Evolutionary conservation across 805 yeast species (phyloP), one percentile per base, ranked within the genome.

Genomic region (Candida alai): DNA sequence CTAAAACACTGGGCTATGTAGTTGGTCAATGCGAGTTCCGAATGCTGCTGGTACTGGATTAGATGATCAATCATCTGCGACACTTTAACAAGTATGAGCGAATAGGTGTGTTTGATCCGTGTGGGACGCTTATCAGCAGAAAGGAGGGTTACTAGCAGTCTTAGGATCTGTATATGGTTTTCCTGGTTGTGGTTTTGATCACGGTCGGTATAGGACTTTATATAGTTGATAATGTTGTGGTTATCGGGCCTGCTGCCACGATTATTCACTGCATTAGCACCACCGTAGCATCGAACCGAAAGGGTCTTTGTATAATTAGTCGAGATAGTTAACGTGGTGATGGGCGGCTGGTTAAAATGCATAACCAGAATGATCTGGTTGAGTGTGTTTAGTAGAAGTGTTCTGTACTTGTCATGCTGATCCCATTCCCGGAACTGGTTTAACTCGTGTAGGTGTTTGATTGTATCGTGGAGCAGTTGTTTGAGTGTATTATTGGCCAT

Each of bases 1-100:
- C 29, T 25, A 16, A 51, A 41, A 34, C 61, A 56, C 22, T 38
- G 29, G 28, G 42, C 35, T 12, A 56, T 12, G 13, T 29, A 29
- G 3, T 13, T 19, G 10, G 10, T 19, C 18, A 56, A 32, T 8
- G 38, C 34, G 2, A 16, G 17, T 26, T 53, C 56, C 2, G 56
- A 47, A 5, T 42, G 40, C 6, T 15, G 13, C 16, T 52, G 48
- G 11, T 44, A 31, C 11, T 38, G 21, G 13, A 42, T 19, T 27
- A 52, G 37, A 19, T 30, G 40, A 28, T 43, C 44, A 9, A 52
- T 24, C 21, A 51, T 29, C 20, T 36, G 20, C 4, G 54, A 42
- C 15, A 51, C 37, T 17, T 39, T 39, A 7, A 33, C 23, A 10
- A 52, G 24, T 2, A 52, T 36, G n/a, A 19, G 10, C 10, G 47